Evolutionary conservation across 257 asterid genomes (phyloP).

Genomic region (Capsicum pubescens): DNA sequence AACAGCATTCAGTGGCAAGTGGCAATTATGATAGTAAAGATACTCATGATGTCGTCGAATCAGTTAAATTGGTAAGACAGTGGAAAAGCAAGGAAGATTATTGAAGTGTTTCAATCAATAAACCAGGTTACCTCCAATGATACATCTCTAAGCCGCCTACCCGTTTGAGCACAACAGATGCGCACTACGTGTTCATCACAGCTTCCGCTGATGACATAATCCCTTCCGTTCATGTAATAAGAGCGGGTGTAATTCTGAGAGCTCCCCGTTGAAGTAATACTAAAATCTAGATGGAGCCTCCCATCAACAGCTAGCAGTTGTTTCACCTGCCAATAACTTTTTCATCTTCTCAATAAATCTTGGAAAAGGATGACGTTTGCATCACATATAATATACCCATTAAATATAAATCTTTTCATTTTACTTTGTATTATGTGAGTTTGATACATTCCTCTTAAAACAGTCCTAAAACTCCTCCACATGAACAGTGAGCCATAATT

Average conservation of each 20-base stretch:
- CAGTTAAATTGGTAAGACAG: conserved; percentile 3
- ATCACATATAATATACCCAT: neutral
- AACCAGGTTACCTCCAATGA: conserved; percentile 67
- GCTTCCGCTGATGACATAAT: conserved; percentile 94
- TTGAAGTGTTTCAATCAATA: conserved; percentile 30
- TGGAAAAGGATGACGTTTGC: neutral
- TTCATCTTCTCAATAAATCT: conserved; percentile 26
- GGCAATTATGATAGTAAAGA: conserved; percentile 20
- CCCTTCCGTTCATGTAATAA: conserved; percentile 89
- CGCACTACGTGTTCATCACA: conserved; percentile 94
- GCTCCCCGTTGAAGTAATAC: conserved; percentile 78
- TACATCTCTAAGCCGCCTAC: conserved; percentile 87
- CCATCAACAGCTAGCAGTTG: conserved; percentile 94
- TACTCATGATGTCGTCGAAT: conserved; percentile 21
- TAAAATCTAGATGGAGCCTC: conserved; percentile 79
- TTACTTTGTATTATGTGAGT: neutral
- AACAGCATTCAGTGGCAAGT: conserved; percentile 15
- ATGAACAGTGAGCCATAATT: neutral
- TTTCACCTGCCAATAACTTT: conserved; percentile 62
- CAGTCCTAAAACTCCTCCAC: conserved; percentile 11
- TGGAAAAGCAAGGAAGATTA: conserved; percentile 30
- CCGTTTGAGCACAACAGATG: conserved; percentile 89
- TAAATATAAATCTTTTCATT: neutral
- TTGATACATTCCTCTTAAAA: neutral
- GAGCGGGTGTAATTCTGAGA: conserved; percentile 90